phyloP scores from a whole-genome alignment of 73 alveolate genomes.

The Halteria grandinella region DNA sequence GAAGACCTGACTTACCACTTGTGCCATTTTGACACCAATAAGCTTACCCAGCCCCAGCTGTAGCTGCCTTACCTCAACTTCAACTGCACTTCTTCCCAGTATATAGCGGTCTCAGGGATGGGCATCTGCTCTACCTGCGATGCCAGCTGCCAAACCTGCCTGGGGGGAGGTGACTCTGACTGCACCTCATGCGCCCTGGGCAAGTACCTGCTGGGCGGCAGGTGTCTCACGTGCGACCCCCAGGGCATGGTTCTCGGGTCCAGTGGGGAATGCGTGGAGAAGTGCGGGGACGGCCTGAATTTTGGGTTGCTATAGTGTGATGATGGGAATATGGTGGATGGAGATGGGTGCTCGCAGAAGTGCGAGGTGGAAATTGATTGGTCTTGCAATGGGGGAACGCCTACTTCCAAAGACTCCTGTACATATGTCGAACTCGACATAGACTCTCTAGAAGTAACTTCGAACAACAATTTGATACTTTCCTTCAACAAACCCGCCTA shows the following conservation, averaged over 20 bases:
- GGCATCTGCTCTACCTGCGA: constrained; percentile 25
- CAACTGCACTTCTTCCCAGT: neutral
- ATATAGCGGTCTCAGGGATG: constrained; percentile 10
- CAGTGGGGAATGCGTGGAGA: constrained; percentile 20
- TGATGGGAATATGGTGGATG: constrained; percentile 68
- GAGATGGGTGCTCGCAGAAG: constrained; percentile 66
- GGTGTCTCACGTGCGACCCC: constrained; percentile 27
- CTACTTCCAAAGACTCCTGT: constrained; percentile 33
- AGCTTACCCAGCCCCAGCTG: neutral
- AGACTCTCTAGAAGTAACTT: constrained; percentile 5
- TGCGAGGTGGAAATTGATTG: constrained; percentile 69
- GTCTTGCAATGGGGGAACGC: constrained; percentile 55
- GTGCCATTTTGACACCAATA: constrained; percentile 18
- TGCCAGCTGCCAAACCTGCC: constrained; percentile 24
- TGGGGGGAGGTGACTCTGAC: constrained; percentile 36
- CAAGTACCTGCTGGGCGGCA: constrained; percentile 13
- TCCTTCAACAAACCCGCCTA: neutral
- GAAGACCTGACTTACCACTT: neutral
- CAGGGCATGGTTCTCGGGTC: constrained; percentile 41
- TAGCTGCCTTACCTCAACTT: constrained; percentile 1
- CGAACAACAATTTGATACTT: constrained; percentile 1
- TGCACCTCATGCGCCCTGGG: constrained; percentile 44
- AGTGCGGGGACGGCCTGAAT: constrained; percentile 50
- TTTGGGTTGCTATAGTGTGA: constrained; percentile 61
- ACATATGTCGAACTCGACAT: neutral